A percentile compares a stretch with the other conserved stretches of the same genome.
Evolutionary conservation across 2,329 filamentous ascomycete species (phyloP).

Genomic region (Phaeomoniella chlamydospora): DNA sequence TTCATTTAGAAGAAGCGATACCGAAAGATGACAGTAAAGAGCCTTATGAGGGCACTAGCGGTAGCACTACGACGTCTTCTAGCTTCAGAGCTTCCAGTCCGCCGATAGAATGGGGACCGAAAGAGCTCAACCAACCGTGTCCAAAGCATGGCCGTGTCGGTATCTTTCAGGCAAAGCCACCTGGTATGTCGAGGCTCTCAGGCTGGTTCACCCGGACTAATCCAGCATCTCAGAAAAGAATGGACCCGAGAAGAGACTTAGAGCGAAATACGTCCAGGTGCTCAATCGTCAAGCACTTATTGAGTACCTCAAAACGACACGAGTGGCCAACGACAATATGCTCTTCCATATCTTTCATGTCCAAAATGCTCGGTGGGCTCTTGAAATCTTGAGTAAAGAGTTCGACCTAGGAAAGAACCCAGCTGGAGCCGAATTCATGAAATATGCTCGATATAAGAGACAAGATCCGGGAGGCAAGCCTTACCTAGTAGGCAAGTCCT

Average conservation of each 20-base stretch:
- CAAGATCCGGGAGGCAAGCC: slow-evolving; percentile 36
- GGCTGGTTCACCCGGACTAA: too few relatives aligned
- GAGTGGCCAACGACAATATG: background rate
- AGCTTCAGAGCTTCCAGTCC: background rate
- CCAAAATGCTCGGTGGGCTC: slow-evolving; percentile 38
- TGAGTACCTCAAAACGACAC: background rate
- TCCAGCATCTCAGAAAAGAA: background rate
- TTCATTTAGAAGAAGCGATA: background rate
- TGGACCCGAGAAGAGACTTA: background rate
- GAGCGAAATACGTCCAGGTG: background rate
- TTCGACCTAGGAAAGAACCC: slow-evolving; percentile 35
- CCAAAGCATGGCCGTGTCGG: background rate
- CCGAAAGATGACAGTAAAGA: background rate
- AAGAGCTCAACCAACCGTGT: background rate
- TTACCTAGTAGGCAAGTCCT: slow-evolving; percentile 35
- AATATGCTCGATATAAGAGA: slow-evolving; percentile 32
- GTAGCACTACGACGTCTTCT: background rate
- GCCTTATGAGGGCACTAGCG: background rate
- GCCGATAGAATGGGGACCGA: background rate
- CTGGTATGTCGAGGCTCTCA: background rate
- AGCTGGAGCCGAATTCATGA: slow-evolving; percentile 33
- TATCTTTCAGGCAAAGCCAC: background rate
- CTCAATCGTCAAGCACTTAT: background rate
- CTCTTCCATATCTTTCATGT: slow-evolving; percentile 27
- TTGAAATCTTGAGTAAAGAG: slow-evolving; percentile 32